These are phyloP conservation scores for Penicillium sclerotiorum DNA, from an alignment of 2,329 filamentous ascomycete genomes.

Conservation along the genomic window DNA sequence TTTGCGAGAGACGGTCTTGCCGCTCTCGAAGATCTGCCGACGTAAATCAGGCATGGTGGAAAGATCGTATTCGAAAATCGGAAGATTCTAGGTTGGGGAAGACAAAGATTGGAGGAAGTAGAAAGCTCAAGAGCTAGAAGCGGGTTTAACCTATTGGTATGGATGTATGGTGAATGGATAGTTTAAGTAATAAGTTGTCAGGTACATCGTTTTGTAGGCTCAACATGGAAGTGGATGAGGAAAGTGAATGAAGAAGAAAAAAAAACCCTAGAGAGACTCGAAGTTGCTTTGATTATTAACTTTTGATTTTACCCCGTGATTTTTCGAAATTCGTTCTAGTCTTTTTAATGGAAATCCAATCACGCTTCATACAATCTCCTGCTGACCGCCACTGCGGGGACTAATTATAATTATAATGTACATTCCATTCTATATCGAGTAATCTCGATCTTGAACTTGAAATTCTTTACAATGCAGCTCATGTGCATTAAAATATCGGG, in stretches of 20 bases:
- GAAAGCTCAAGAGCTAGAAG: conserved; percentile 1
- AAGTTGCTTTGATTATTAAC: neutral
- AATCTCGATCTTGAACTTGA: no score
- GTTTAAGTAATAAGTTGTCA: conserved; percentile 11
- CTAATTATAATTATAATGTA: neutral
- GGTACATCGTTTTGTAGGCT: conserved; percentile 19
- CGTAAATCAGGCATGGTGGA: conserved; percentile 52
- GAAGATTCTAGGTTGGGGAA: no score
- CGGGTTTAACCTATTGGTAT: conserved; percentile 22
- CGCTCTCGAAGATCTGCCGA: conserved; percentile 64
- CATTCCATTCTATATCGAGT: neutral
- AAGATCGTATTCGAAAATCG: neutral
- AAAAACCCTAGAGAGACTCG: neutral
- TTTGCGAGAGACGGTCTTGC: conserved; percentile 67
- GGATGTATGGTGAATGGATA: conserved; percentile 21
- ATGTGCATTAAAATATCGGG: no score
- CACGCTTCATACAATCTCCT: neutral
- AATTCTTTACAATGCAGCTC: no score
- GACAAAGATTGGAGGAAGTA: neutral
- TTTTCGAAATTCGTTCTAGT: neutral
- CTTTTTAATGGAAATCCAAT: no score
- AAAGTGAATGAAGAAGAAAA: conserved; percentile 10
- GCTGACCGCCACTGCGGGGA: neutral
- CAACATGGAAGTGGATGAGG: conserved; percentile 16
- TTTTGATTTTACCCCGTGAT: neutral